Conservation (phyloP, 805 yeast species). For the Tetrapisispora namnaoensis region DNA sequence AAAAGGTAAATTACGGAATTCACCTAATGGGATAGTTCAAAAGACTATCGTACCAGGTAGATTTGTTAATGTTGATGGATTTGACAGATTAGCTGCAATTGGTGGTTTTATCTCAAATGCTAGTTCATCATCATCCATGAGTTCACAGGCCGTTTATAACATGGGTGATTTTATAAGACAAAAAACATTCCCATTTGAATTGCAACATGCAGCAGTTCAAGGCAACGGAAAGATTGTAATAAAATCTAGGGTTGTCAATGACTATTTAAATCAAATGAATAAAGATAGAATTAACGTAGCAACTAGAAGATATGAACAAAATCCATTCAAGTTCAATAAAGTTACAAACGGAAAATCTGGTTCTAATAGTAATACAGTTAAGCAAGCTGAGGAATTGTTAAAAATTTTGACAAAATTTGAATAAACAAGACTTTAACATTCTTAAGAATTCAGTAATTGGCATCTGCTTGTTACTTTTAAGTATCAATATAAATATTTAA, state of each 20-base stretch:
- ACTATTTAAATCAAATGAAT: not conserved
- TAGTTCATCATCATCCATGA: constrained; percentile 26
- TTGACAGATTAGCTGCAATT: constrained; percentile 42
- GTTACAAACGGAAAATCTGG: not conserved
- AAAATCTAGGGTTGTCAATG: constrained; percentile 11
- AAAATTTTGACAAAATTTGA: constrained; percentile 1
- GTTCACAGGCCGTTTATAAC: constrained; percentile 27
- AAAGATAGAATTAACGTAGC: not conserved
- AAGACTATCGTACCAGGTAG: constrained; percentile 61
- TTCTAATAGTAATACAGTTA: not conserved
- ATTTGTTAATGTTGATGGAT: constrained; percentile 35
- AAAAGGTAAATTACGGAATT: constrained; percentile 55
- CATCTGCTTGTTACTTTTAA: not conserved
- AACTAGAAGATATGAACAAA: not conserved
- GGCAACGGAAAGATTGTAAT: constrained; percentile 29
- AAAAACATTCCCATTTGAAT: constrained; percentile 34
- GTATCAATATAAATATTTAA: not conserved
- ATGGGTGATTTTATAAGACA: constrained; percentile 37
- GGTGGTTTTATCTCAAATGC: constrained; percentile 44
- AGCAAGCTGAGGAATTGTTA: constrained; percentile 3
- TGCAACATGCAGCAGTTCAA: constrained; percentile 31
- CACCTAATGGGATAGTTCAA: constrained; percentile 58
- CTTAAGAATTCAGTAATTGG: not conserved
- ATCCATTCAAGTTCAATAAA: not conserved
- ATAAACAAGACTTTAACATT: not conserved